Conservation (phyloP, 2,329 filamentous ascomycete species). For the Ophiostoma sp. region DNA sequence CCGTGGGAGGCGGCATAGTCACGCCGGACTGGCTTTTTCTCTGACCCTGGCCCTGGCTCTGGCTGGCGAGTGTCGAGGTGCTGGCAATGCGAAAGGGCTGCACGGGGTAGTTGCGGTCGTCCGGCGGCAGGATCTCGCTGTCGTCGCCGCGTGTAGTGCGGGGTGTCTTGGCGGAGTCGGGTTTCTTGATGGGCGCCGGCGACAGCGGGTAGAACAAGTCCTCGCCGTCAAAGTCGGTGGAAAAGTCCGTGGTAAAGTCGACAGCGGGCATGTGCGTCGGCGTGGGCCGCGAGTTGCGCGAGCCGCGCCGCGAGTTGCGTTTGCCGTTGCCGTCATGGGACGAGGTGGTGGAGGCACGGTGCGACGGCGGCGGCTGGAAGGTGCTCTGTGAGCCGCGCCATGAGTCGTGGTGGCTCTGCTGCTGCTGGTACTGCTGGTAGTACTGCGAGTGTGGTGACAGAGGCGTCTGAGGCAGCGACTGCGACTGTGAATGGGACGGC, state of each 20-base stretch:
- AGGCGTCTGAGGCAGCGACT: neutral
- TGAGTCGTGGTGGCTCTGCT: neutral
- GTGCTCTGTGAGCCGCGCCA: neutral
- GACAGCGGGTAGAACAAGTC: constrained; percentile 21
- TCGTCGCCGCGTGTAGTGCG: constrained; percentile 20
- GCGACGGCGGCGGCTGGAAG: neutral
- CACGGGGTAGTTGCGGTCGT: constrained; percentile 21
- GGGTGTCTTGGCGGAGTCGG: constrained; percentile 9
- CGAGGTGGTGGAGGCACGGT: constrained; percentile 1
- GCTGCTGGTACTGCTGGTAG: constrained; percentile 6
- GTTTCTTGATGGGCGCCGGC: constrained; percentile 18
- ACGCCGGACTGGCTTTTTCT: neutral
- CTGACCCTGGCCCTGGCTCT: neutral
- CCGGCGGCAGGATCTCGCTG: constrained; percentile 23
- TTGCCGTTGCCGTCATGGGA: constrained; percentile 13
- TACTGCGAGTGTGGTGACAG: neutral
- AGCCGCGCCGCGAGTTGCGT: constrained; percentile 13
- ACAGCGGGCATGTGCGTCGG: constrained; percentile 14
- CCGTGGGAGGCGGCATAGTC: neutral
- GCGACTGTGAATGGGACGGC: neutral
- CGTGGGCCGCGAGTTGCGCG: neutral
- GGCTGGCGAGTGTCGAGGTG: neutral
- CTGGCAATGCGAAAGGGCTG: constrained; percentile 8
- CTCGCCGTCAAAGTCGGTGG: constrained; percentile 14
- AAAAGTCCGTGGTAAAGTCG: constrained; percentile 3